Base-by-base conservation (phyloP, 176 grass and related monocot species). In the Otatea glauca region DNA sequence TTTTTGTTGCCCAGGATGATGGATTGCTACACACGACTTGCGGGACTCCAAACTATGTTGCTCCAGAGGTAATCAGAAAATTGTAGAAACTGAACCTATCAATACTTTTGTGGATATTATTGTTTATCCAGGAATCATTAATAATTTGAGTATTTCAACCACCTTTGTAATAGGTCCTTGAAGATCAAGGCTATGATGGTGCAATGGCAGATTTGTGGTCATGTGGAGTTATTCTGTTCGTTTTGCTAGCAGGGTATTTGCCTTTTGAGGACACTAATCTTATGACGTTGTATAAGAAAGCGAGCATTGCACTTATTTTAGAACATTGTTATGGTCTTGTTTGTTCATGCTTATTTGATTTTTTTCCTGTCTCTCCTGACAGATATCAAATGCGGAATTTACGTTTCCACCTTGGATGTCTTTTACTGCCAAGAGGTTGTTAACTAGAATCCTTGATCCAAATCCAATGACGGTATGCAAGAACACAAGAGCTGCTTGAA, bases 191-290 rank as follows among this genome's bases (percentile, higher is more conserved):
- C 27, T 99, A 99, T 91, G 91, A 99, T 47, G 96, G 96, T 75
- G 89, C 96, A 72, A 96, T 92, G 69, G 93, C 96, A 66, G 96
- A 99, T 89, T 82, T 99, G 76, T 99, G 96, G 96, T 99, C 96
- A 56, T 99, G 96, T 84, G 96, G 96, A 79, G 96, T 99, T 84
- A 96, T 99, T 76, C 88, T 99, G 85, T 99, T 99, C 48, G 96
- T 99, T 80, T 61, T 96, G 83, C 86, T 99, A 78, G 93, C 96
- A 86, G 96, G 96, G 85, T 99, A 99, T 88, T 92, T 99, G 81
- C 96, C 96, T 84, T 98, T 99, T 86, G 96, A 99, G 80, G 96
- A 96, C 81, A 74, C 84, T 83, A 96, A 99, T 94, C 90, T 99
- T 78, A 94, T 99, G 93, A 83, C 18, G 15, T 88, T 99, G 71